Evolutionary conservation across 495 filamentous ascomycete species (phyloP).

Genomic region (Penicillium steckii): DNA sequence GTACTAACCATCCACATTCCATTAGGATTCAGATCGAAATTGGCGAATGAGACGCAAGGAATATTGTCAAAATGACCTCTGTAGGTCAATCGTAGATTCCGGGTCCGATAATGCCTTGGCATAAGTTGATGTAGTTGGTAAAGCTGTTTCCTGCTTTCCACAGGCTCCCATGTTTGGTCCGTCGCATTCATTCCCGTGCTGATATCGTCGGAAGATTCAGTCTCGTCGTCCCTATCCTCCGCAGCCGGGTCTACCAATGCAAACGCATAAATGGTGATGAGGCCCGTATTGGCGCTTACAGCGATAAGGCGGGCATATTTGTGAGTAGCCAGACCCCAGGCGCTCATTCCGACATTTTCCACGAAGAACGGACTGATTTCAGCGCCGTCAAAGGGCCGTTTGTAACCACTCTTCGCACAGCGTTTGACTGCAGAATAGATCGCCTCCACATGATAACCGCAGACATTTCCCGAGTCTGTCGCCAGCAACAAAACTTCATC

Average conservation of each 20-base stretch:
- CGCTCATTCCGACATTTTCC: conserved; percentile 71
- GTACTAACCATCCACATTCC: conserved; percentile 72
- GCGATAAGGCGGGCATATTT: conserved; percentile 75
- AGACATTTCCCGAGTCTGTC: conserved; percentile 88
- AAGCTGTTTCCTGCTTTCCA: conserved; percentile 27
- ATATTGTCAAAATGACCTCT: conserved; percentile 63
- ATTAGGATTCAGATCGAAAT: conserved; percentile 57
- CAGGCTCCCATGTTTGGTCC: conserved; percentile 37
- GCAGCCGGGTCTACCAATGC: conserved; percentile 50
- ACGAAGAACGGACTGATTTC: conserved; percentile 62
- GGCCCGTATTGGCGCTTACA: conserved; percentile 68
- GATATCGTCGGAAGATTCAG: conserved; percentile 21
- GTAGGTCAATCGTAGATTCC: conserved; percentile 43
- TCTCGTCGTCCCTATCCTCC: conserved; percentile 17
- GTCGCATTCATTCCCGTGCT: conserved; percentile 1
- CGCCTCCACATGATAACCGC: conserved; percentile 69
- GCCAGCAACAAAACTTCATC: conserved; percentile 75
- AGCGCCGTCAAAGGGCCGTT: conserved; percentile 25
- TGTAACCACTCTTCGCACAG: conserved; percentile 22
- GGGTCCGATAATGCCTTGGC: conserved; percentile 33
- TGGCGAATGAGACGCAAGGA: conserved; percentile 72
- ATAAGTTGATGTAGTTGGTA: conserved; percentile 26
- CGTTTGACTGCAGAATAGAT: conserved; percentile 48
- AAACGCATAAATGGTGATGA: conserved; percentile 72
- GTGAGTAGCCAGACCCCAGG: conserved; percentile 90